Base-by-base conservation (phyloP, 1,284 basidiomycete species). In the Boletus sp. region DNA sequence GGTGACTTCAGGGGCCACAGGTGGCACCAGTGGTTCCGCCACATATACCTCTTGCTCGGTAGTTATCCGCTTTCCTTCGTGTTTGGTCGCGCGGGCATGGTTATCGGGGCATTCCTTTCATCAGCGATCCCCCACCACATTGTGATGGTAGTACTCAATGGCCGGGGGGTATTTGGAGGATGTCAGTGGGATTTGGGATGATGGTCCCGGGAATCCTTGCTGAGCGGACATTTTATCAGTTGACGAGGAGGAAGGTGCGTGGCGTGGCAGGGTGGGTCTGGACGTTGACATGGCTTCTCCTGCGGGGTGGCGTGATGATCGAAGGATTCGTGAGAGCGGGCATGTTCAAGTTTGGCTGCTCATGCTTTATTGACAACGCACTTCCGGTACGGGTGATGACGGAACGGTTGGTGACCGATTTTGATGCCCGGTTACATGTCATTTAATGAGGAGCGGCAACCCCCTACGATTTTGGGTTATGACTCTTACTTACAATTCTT, bases 51-150 rank as follows among this genome's bases (percentile, higher is more conserved):
- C 48, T 22, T 62, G 5, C n/a, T 33, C 2, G 74, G 73, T 12
- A 65, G 64, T 5, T 57, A 59, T 4, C 72, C 73, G 1, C 80
- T 85, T 61, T 59, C 48, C 31, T 22, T 56, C 1, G n/a, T 69
- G n/a, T 65, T 80, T 24, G 84, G 84, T 6, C 76, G 76, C 11
- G 45, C 66, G 1, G 83, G 80, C 4, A 73, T 68, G 6, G 70
- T 84, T 6, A 36, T 86, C 6, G 85, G 84, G 12, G 76, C 78
- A 1, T 88, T 88, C 67, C 58, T 82, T 3, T 65, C 78, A 8
- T 88, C 85, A 0, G 84, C 77, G 2, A 44, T 83, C 0, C 62
- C 84, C 31, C 86, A 88, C 60, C 73, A 82, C 60, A 57, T 78
- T 27, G 79, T 78, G 13, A 60, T 84, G 46, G 80, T 81, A 76